phyloP scores from a whole-genome alignment of 75 land plant species.

The Selaginella moellendorffii region DNA sequence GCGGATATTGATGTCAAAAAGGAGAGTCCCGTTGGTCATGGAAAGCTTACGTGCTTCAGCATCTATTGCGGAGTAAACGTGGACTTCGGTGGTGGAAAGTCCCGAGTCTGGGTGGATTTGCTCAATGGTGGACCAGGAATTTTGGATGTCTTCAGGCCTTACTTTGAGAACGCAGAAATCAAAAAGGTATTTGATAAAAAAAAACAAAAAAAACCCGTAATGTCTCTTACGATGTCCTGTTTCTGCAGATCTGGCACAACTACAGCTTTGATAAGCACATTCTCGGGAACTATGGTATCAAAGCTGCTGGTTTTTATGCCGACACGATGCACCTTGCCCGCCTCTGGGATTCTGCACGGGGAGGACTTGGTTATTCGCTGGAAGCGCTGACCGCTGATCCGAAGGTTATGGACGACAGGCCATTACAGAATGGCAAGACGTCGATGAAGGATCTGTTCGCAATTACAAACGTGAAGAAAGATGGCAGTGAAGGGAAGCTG shows the following conservation, averaged over 20 bases:
- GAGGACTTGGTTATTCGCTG: constrained; percentile 78
- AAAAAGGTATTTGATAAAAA: constrained; percentile 80
- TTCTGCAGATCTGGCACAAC: constrained; percentile 85
- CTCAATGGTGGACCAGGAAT: constrained; percentile 59
- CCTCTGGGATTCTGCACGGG: constrained; percentile 73
- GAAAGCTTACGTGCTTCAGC: constrained; percentile 82
- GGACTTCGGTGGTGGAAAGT: constrained; percentile 66
- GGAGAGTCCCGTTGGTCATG: constrained; percentile 91
- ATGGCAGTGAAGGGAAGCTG: constrained; percentile 71
- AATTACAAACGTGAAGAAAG: constrained; percentile 53
- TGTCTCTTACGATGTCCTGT: background rate
- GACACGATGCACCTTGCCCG: constrained; percentile 97
- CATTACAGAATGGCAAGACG: constrained; percentile 40
- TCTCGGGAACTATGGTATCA: constrained; percentile 71
- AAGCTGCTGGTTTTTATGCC: constrained; percentile 65
- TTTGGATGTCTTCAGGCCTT: constrained; percentile 45
- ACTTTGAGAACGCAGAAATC: constrained; percentile 69
- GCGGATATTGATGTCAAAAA: constrained; percentile 73
- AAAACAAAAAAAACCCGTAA: background rate
- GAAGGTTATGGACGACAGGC: constrained; percentile 39
- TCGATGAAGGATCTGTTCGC: constrained; percentile 90
- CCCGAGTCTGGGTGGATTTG: constrained; percentile 81
- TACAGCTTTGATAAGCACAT: constrained; percentile 87
- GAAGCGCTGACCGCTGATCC: constrained; percentile 66
- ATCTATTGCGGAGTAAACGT: constrained; percentile 63